phyloP scores from a whole-genome alignment of 1,139 yeast genomes.

The Debaryomyces coudertii region DNA sequence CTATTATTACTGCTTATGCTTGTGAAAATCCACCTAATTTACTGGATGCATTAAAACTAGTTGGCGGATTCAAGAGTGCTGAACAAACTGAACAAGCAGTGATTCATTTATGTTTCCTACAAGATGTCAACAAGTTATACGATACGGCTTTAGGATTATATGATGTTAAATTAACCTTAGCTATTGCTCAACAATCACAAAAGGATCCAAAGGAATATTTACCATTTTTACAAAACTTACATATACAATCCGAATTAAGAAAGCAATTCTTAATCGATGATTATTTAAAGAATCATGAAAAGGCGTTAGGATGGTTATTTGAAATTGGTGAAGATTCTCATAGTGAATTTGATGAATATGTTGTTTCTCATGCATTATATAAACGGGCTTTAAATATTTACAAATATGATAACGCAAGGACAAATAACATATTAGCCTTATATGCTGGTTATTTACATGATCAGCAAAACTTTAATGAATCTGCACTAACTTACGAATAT shows the following conservation, averaged over 20 bases:
- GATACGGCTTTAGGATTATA: conserved; percentile 81
- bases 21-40: conserved; percentile 89
- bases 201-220: conserved; percentile 97
- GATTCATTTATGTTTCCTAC: conserved; percentile 85
- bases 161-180: conserved; percentile 76
- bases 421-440: conserved; percentile 54
- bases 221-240: conserved; percentile 84
- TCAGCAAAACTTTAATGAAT: conserved; percentile 61
- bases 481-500: conserved; percentile 79
- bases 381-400: conserved; percentile 66
- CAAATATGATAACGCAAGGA: conserved; percentile 59
- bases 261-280: conserved; percentile 81
- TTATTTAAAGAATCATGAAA: conserved; percentile 63
- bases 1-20: conserved; percentile 88
- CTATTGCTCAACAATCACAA: conserved; percentile 93
- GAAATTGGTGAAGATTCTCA: conserved; percentile 52
- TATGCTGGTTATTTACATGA: conserved; percentile 67
- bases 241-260: conserved; percentile 66
- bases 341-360: conserved; percentile 69
- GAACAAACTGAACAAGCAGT: conserved; percentile 65
- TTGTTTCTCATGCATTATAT: conserved; percentile 74
- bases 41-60: conserved; percentile 68
- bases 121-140: conserved; percentile 84
- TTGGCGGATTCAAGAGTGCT: conserved; percentile 49
- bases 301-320: conserved; percentile 70